Percentiles rank a stretch among this genome's conserved stretches.
phyloP scores from a whole-genome alignment of 768 basidiomycete species.

The Tubosaeta sp. region DNA sequence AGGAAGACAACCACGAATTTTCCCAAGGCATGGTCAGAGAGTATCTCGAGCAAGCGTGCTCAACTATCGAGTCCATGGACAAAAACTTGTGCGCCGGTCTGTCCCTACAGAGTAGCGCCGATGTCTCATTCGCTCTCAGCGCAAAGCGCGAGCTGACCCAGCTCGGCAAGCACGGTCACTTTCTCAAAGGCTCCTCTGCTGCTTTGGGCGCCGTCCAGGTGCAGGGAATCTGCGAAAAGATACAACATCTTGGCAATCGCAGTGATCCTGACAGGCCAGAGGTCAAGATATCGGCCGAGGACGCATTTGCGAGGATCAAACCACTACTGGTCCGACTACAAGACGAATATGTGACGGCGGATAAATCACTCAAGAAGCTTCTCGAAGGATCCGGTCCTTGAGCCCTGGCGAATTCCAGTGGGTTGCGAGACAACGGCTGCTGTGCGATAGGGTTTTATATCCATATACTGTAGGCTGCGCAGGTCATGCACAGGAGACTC shows the following conservation, averaged over 20 bases:
- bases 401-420: background rate
- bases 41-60: conserved; percentile 76
- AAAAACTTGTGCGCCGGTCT: conserved; percentile 60
- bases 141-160: conserved; percentile 51
- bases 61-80: conserved; percentile 79
- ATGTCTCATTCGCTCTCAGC: conserved; percentile 35
- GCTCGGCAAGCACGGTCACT: conserved; percentile 82
- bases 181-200: conserved; percentile 95
- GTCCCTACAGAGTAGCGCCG: conserved; percentile 8
- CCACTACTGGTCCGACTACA: conserved; percentile 56
- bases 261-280: conserved; percentile 43
- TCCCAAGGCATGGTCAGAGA: conserved; percentile 71
- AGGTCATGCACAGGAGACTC: conserved; percentile 9
- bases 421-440: conserved; percentile 3
- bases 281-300: conserved; percentile 40
- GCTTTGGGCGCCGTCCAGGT: conserved; percentile 84
- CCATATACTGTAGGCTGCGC: conserved; percentile 1
- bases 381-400: conserved; percentile 3
- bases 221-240: conserved; percentile 80
- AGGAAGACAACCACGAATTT: conserved; percentile 74
- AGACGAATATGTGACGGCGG: conserved; percentile 65
- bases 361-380: conserved; percentile 56
- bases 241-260: conserved; percentile 78
- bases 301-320: conserved; percentile 56
- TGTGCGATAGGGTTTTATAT: conserved; percentile 11